These are phyloP conservation scores for Geoglossum cookeanum DNA, from an alignment of 2,329 filamentous ascomycete genomes.

Conservation along the genomic window DNA sequence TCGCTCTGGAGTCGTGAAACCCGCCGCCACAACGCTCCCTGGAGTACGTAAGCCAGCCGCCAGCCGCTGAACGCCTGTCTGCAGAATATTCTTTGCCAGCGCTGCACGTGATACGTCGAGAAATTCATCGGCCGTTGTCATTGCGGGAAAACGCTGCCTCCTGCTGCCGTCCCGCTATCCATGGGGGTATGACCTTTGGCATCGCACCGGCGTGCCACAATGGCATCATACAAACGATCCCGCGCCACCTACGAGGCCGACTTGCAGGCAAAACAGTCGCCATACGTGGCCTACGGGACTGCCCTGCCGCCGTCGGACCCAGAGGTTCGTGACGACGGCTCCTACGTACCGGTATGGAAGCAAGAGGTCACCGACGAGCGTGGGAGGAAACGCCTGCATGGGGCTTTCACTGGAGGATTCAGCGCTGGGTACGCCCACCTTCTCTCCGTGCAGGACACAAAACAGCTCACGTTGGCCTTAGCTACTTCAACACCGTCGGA, in stretches of 20 bases:
- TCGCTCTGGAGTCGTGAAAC: no score
- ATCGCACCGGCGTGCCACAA: constrained; percentile 20
- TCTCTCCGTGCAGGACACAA: background rate
- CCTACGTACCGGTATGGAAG: constrained; percentile 91
- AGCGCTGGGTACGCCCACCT: constrained; percentile 58
- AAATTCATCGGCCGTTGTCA: background rate
- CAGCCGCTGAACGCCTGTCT: no score
- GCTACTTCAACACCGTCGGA: constrained; percentile 94
- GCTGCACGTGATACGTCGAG: no score
- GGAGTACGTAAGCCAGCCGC: no score
- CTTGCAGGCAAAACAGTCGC: constrained; percentile 43
- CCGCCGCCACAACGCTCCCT: no score
- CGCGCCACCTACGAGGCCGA: constrained; percentile 63
- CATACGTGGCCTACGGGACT: constrained; percentile 67
- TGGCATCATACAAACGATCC: constrained; percentile 59
- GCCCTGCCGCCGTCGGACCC: constrained; percentile 62
- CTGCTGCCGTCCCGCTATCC: background rate
- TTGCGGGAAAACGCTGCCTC: background rate
- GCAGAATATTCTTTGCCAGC: no score
- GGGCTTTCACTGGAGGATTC: constrained; percentile 90
- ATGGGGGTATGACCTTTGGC: background rate
- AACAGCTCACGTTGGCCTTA: constrained; percentile 24
- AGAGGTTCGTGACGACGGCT: constrained; percentile 68
- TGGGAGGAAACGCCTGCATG: constrained; percentile 77
- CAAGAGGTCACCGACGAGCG: constrained; percentile 91